Conservation (phyloP, 371 early-diverging fungal genomes). For the Mortierella sp. region DNA sequence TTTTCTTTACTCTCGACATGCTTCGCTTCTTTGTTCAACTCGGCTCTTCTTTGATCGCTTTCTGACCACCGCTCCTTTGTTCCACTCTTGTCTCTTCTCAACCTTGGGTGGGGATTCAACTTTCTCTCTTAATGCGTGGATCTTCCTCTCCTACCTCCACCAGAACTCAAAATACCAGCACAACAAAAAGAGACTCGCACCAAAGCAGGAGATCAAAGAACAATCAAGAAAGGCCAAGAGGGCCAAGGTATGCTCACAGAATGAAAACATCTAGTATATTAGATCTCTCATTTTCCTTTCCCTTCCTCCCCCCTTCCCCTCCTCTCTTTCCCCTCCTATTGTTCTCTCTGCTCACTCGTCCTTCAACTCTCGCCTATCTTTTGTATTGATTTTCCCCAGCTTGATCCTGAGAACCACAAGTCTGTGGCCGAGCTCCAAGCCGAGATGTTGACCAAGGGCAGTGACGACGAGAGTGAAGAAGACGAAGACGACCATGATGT, state of each 20-base stretch:
- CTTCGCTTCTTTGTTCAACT: too few species aligned
- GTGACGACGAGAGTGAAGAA: conserved; percentile 35
- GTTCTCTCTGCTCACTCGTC: background rate
- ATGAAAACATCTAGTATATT: background rate
- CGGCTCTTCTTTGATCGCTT: too few species aligned
- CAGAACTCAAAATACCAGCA: conserved; percentile 70
- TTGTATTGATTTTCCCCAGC: conserved; percentile 27
- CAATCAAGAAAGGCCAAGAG: conserved; percentile 82
- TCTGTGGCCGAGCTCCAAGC: conserved; percentile 62
- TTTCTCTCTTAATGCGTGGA: background rate
- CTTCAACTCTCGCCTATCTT: background rate
- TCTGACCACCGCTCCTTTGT: too few species aligned
- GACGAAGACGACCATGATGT: conserved; percentile 21
- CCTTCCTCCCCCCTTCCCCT: too few species aligned
- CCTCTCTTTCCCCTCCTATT: background rate
- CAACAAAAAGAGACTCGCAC: conserved; percentile 80
- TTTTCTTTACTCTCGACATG: background rate
- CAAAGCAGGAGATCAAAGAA: conserved; percentile 82
- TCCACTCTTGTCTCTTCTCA: too few species aligned
- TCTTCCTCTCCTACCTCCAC: background rate
- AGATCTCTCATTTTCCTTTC: too few species aligned
- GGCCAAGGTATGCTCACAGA: conserved; percentile 61
- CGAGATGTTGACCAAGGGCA: conserved; percentile 53
- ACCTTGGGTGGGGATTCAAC: background rate
- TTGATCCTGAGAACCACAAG: conserved; percentile 64